Evolutionary conservation across 331 rosid genomes (phyloP).

Genomic region (Spiraea crenata): DNA sequence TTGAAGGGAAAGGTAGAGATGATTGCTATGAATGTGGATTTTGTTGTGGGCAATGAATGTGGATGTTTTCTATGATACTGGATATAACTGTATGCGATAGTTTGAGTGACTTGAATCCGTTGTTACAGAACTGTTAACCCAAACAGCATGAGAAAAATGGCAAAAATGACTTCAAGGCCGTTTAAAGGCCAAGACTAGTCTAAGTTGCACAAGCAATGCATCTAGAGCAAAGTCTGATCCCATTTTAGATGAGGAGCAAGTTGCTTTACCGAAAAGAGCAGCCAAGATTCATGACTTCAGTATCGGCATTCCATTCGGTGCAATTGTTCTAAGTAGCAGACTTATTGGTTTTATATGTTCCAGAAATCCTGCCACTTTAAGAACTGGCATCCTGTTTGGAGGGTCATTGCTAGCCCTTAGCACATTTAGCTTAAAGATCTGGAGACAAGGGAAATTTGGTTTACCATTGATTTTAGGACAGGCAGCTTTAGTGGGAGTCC

Average conservation of each 20-base stretch:
- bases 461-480: slow-evolving; percentile 83
- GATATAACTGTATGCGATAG: background rate
- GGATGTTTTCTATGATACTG: background rate
- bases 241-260: slow-evolving; percentile 28
- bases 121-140: background rate
- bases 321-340: slow-evolving; percentile 74
- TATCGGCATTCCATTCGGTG: slow-evolving; percentile 96
- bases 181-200: slow-evolving; percentile 38
- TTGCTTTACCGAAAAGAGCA: slow-evolving; percentile 38
- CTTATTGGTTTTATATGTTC: slow-evolving; percentile 64
- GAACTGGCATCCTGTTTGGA: slow-evolving; percentile 64
- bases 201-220: slow-evolving; percentile 46
- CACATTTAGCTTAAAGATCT: slow-evolving; percentile 79
- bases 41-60: background rate
- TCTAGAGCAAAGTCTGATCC: slow-evolving; percentile 40
- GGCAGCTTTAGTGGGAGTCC: slow-evolving; percentile 62
- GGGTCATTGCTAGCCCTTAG: slow-evolving; percentile 89
- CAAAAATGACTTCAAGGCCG: slow-evolving; percentile 50
- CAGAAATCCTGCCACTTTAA: slow-evolving; percentile 62
- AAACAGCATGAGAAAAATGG: slow-evolving; percentile 37
- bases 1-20: too few species aligned
- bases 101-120: background rate
- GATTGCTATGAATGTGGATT: background rate
- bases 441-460: slow-evolving; percentile 92
- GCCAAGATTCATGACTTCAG: slow-evolving; percentile 96